Evolutionary conservation across 2,329 filamentous ascomycete genomes (phyloP).

Genomic region (Neurospora crassa): DNA sequence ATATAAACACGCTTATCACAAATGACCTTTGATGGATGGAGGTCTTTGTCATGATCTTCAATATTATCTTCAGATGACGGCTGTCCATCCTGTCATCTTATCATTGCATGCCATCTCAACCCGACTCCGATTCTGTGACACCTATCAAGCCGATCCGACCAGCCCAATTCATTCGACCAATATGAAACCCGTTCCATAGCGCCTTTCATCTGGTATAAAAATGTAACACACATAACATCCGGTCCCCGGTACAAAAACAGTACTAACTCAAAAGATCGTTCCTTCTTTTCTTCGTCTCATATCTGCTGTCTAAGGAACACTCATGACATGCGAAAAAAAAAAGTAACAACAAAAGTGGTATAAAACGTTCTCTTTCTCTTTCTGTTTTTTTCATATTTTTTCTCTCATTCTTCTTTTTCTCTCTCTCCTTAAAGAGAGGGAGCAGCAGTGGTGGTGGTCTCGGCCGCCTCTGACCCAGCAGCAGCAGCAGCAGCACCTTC

Average conservation of each 20-base stretch:
- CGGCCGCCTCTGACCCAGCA: not conserved
- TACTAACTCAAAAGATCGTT: not conserved
- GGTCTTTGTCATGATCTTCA: not conserved
- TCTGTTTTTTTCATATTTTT: too few relatives aligned
- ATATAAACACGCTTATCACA: not conserved
- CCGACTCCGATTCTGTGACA: not conserved
- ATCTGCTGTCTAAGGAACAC: not conserved
- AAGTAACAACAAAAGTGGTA: not conserved
- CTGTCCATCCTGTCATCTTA: not conserved
- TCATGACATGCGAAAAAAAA: not conserved
- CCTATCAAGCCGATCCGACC: not conserved
- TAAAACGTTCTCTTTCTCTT: not conserved
- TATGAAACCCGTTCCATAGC: not conserved
- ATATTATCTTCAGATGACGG: not conserved
- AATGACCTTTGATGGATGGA: not conserved
- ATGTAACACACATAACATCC: not conserved
- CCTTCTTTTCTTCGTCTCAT: not conserved
- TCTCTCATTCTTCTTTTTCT: too few relatives aligned
- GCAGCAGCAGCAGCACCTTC: constrained; percentile 27
- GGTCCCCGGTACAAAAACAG: not conserved
- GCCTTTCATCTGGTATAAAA: not conserved
- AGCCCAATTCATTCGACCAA: not conserved
- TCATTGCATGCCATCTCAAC: not conserved
- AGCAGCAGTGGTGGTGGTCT: constrained; percentile 13
- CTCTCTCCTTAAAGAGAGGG: not conserved